phyloP scores from a whole-genome alignment of 805 yeast genomes.

The Candida cerambycidarum region DNA sequence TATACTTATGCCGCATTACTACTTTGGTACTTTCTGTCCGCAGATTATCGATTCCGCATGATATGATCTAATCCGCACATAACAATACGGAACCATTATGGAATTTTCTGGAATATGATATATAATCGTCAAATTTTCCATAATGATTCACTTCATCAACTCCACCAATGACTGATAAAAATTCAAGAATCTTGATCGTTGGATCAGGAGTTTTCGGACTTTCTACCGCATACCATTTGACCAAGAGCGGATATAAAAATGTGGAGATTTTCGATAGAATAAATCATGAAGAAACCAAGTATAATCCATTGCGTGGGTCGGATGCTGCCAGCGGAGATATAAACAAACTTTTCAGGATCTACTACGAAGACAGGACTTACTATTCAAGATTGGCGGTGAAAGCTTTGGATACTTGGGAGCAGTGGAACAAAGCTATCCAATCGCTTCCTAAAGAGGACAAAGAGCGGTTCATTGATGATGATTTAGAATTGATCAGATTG shows the following conservation, averaged over 20 bases:
- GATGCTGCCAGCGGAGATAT: conserved; percentile 10
- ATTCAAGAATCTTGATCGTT: conserved; percentile 34
- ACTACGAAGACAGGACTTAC: conserved; percentile 9
- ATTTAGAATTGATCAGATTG: conserved; percentile 21
- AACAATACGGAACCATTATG: too few relatives aligned
- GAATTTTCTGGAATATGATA: too few relatives aligned
- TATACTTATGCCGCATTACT: too few relatives aligned
- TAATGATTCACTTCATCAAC: background rate
- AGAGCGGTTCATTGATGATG: conserved; percentile 11
- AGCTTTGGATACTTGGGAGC: conserved; percentile 16
- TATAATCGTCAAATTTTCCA: background rate
- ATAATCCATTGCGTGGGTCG: conserved; percentile 5
- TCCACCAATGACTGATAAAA: background rate
- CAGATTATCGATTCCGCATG: too few relatives aligned
- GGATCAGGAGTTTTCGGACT: conserved; percentile 58
- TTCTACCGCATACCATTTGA: conserved; percentile 44
- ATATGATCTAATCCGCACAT: too few relatives aligned
- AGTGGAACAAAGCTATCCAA: conserved; percentile 21
- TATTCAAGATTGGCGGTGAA: conserved; percentile 9
- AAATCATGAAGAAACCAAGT: conserved; percentile 3
- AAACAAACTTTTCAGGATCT: conserved; percentile 9
- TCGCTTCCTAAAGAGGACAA: background rate
- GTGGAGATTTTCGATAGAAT: conserved; percentile 32
- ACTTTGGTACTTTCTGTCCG: background rate
- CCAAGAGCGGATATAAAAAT: conserved; percentile 28